Conservation (phyloP, 2,329 filamentous ascomycete species). For the Monosporascus sp. region DNA sequence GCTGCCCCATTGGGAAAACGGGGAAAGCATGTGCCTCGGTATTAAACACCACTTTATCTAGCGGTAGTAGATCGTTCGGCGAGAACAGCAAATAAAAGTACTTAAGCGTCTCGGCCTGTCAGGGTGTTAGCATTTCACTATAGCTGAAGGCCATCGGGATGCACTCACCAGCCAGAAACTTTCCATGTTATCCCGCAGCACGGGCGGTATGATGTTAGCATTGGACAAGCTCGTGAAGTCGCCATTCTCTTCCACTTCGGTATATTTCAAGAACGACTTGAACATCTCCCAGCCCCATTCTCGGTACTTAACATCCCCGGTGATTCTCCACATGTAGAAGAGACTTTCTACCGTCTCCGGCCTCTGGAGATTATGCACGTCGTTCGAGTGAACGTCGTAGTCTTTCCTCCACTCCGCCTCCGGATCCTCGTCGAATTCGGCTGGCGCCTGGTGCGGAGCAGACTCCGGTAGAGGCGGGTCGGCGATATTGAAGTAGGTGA, state of each 20-base stretch:
- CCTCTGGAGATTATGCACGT: conserved; percentile 87
- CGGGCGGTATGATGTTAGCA: conserved; percentile 66
- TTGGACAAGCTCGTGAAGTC: conserved; percentile 80
- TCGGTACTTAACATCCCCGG: conserved; percentile 79
- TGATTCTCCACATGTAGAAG: conserved; percentile 99
- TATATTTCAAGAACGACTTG: conserved; percentile 81
- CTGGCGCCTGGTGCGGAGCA: conserved; percentile 45
- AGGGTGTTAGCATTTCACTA: conserved; percentile 1
- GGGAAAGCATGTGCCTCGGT: conserved; percentile 93
- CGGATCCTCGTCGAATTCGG: conserved; percentile 44
- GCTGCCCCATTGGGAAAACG: conserved; percentile 71
- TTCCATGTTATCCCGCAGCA: conserved; percentile 86
- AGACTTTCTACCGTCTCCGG: conserved; percentile 95
- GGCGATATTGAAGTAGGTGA: conserved; percentile 80
- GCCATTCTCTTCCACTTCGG: conserved; percentile 68
- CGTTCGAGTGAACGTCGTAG: conserved; percentile 72
- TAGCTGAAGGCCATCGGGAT: not conserved
- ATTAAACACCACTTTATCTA: conserved; percentile 88
- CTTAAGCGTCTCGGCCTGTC: conserved; percentile 90
- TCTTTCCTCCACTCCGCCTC: conserved; percentile 70
- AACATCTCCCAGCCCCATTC: conserved; percentile 99
- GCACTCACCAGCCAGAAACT: conserved; percentile 90
- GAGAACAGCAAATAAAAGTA: conserved; percentile 97
- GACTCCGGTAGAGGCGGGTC: conserved; percentile 61
- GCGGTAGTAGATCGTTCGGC: conserved; percentile 71